Conservation (phyloP, 169 alveolate genomes). For the Plasmodium coatneyi region DNA sequence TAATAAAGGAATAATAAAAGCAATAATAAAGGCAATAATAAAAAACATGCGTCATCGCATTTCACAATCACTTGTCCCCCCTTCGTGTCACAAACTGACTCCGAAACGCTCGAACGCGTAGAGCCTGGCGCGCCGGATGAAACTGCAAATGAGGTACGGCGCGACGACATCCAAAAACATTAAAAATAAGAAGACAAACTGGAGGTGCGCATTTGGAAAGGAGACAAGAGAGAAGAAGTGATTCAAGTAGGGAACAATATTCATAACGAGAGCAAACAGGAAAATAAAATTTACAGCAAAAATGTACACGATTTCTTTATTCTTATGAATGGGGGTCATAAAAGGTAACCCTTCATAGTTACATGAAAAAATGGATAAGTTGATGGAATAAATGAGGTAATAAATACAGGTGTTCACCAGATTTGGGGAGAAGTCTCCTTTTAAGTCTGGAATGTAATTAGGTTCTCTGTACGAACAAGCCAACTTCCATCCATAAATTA, state of each 20-base stretch:
- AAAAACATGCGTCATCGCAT: neutral
- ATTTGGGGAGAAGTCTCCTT: constrained; percentile 89
- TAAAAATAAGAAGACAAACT: constrained; percentile 38
- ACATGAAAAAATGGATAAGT: constrained; percentile 86
- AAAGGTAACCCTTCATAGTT: constrained; percentile 93
- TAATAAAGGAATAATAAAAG: neutral
- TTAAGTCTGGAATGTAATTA: constrained; percentile 82
- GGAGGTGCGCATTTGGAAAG: constrained; percentile 23
- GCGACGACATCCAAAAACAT: constrained; percentile 30
- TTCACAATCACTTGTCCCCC: neutral
- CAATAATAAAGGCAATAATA: too few species aligned
- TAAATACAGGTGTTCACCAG: constrained; percentile 89
- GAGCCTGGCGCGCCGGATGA: constrained; percentile 6
- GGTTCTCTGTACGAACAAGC: constrained; percentile 76
- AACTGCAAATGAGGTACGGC: constrained; percentile 38
- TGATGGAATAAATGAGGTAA: constrained; percentile 85
- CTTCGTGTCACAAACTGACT: neutral
- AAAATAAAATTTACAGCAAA: constrained; percentile 41
- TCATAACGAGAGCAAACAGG: constrained; percentile 30
- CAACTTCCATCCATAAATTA: constrained; percentile 86
- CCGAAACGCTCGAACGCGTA: constrained; percentile 19
- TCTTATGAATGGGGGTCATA: constrained; percentile 84
- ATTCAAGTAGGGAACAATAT: constrained; percentile 42
- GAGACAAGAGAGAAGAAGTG: constrained; percentile 68
- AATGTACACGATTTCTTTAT: constrained; percentile 75